Evolutionary conservation across 495 filamentous ascomycete species (phyloP), one percentile per base, ranked within the genome.

Genomic region (Tuber magnatum): DNA sequence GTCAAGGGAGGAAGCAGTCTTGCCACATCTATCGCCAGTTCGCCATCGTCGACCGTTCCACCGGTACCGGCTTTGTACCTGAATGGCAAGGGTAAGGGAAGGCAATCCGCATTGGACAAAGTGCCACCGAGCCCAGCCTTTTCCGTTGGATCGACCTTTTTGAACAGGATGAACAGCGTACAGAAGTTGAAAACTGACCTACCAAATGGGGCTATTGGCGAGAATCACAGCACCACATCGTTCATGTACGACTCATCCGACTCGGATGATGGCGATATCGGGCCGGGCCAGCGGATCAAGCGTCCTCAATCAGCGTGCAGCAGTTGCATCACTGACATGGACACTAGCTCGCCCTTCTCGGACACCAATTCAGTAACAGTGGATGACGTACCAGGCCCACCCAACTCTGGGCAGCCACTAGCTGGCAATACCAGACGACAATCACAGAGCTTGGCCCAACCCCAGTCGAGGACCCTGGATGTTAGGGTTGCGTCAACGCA

Each of bases 141-240:
- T 80, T 90, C 87, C 80, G 87, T 91, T 68, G 88, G 89, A 8
- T 89, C 88, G 24, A 90, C 89, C 10, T 91, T 91, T 83, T 80
- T 91, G 71, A 90, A 89, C 83, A 88, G 87, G 73, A 85, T 86
- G 35, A 87, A 85, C 72, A 85, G 83, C 9, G 82, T 78, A 28
- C 87, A 87, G 82, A 87, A 86, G 10, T 83, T 82, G n/a, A 73
- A 74, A 32, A 51, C 74, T 28, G 80, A 80, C 65, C 73, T 65
- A 18, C 43, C 74, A 16, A 71, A 40, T 42, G 56, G 69, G 24
- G 44, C 74, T 22, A 46, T 80, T n/a, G 72, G 69, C 28, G 78
- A 83, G 73, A 81, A 82, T 39, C 76, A 82, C 69, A 82, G 78
- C 72, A 77, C 76, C 41, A 61, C 74, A 65, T 78, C 78, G 28